These are phyloP conservation scores for Kodamaea suecica DNA, from an alignment of 1,139 yeast genomes.

Conservation along the genomic window DNA sequence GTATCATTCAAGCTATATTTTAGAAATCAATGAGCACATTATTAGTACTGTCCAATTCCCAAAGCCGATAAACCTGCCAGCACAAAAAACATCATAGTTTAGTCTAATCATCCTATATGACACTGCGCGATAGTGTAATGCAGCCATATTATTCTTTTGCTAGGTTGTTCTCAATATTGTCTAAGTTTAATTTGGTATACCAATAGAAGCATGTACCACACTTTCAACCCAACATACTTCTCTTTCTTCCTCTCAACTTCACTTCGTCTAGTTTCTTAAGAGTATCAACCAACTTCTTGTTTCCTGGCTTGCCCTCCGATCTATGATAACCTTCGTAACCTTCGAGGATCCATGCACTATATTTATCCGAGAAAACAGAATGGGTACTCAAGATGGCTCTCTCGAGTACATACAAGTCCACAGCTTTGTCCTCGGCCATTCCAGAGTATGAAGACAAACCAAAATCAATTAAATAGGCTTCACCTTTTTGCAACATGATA, in stretches of 20 bases:
- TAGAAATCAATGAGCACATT: no score
- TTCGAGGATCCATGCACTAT: constrained; percentile 67
- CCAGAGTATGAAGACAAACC: constrained; percentile 81
- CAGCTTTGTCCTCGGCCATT: constrained; percentile 89
- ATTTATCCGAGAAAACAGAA: constrained; percentile 62
- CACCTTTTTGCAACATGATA: constrained; percentile 50
- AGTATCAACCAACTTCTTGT: constrained; percentile 52
- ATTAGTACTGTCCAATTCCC: no score
- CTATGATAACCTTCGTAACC: constrained; percentile 59
- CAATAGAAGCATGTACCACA: background rate
- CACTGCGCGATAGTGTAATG: no score
- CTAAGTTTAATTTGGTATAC: no score
- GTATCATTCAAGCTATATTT: no score
- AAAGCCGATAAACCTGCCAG: no score
- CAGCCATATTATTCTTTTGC: no score
- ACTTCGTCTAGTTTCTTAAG: constrained; percentile 73
- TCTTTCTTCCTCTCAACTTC: constrained; percentile 86
- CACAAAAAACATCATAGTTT: no score
- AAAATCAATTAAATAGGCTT: constrained; percentile 80
- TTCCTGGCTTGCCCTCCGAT: constrained; percentile 26
- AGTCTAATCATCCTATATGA: no score
- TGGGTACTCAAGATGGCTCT: constrained; percentile 91
- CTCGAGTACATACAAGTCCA: constrained; percentile 89
- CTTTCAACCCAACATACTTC: constrained; percentile 81
- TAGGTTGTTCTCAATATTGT: no score